phyloP scores from a whole-genome alignment of 2,329 filamentous ascomycete species.

The Emergomyces orientalis region DNA sequence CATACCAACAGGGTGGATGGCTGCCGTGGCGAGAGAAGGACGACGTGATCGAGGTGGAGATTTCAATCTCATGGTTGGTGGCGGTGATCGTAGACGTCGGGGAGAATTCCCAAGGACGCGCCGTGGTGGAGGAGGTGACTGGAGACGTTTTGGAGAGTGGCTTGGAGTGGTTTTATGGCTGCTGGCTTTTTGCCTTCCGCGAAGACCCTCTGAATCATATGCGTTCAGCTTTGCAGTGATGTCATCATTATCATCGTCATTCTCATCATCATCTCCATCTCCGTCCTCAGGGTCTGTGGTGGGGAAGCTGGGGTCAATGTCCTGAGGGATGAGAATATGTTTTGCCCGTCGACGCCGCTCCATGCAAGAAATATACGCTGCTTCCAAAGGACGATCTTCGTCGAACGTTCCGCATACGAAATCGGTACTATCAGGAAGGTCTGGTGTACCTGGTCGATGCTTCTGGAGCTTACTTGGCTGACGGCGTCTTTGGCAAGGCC shows the following conservation, averaged over 20 bases:
- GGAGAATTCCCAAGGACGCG: conserved; percentile 64
- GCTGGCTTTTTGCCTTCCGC: conserved; percentile 37
- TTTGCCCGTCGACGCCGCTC: conserved; percentile 73
- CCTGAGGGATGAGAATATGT: conserved; percentile 77
- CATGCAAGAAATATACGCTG: conserved; percentile 78
- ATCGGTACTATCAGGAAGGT: conserved; percentile 92
- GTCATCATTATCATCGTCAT: conserved; percentile 33
- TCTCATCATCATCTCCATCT: conserved; percentile 58
- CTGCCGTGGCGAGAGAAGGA: conserved; percentile 31
- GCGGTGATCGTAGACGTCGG: conserved; percentile 59
- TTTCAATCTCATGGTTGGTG: conserved; percentile 47
- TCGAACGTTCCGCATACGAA: conserved; percentile 98
- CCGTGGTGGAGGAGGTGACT: conserved; percentile 43
- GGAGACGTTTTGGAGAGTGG: conserved; percentile 53
- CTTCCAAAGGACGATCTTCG: conserved; percentile 88
- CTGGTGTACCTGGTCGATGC: conserved; percentile 61
- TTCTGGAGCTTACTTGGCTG: conserved; percentile 40
- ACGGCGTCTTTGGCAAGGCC: conserved; percentile 23
- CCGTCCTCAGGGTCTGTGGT: conserved; percentile 86
- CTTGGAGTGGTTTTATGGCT: conserved; percentile 46
- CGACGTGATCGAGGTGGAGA: conserved; percentile 43
- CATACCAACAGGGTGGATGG: conserved; percentile 40
- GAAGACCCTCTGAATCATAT: conserved; percentile 47
- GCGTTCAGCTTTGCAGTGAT: conserved; percentile 64
- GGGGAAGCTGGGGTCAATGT: conserved; percentile 95